Conservation (phyloP, 176 grass and related monocot genomes). For the Bromus sterilis region DNA sequence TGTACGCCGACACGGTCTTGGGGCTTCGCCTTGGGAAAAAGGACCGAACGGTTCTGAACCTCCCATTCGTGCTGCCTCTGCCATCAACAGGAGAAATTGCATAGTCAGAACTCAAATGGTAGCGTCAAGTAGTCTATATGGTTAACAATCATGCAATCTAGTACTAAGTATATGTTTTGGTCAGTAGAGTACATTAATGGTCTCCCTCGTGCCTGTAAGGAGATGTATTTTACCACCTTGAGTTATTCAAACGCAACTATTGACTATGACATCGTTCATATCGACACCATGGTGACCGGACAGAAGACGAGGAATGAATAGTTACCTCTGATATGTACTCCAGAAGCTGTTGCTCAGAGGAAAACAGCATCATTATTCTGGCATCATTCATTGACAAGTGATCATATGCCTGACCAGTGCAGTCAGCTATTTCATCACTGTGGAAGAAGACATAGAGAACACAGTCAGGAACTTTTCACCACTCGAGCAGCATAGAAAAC, state of each 20-base stretch:
- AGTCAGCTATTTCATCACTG: constrained; percentile 82
- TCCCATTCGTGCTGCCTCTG: constrained; percentile 82
- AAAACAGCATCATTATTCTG: constrained; percentile 66
- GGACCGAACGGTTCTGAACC: constrained; percentile 44
- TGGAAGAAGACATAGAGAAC: neutral
- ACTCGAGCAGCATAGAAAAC: neutral
- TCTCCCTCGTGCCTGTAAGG: neutral
- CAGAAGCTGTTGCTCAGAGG: constrained; percentile 60
- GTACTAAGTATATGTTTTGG: neutral
- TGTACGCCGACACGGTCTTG: constrained; percentile 41
- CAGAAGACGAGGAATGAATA: neutral
- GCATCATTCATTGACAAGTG: constrained; percentile 52
- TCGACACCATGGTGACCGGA: neutral
- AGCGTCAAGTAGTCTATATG: too few relatives aligned
- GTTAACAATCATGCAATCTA: neutral
- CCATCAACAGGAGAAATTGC: neutral
- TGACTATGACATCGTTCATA: neutral
- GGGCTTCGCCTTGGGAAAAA: constrained; percentile 67
- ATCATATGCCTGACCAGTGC: constrained; percentile 69
- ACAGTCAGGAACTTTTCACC: constrained; percentile 13
- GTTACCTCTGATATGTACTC: constrained; percentile 73
- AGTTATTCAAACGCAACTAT: neutral
- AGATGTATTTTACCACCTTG: neutral
- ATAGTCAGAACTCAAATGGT: neutral
- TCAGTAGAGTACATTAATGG: neutral